phyloP scores from a whole-genome alignment of 2,329 filamentous ascomycete genomes.

The Fusarium verrucosum region DNA sequence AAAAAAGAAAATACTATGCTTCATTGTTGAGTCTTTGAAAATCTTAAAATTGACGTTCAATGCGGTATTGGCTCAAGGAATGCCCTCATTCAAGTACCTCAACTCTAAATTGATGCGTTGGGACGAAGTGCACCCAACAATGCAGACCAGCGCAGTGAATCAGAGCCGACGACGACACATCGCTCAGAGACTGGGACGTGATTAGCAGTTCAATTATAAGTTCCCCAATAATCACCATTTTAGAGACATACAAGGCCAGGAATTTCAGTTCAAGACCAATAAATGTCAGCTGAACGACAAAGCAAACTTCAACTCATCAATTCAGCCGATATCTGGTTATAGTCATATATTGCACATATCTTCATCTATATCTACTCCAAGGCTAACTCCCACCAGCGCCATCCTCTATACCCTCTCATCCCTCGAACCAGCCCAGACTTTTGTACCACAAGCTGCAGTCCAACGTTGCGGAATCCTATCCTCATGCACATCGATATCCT shows the following conservation, averaged over 20 bases:
- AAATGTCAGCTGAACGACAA: background rate
- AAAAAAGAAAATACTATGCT: background rate
- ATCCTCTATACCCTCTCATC: constrained; percentile 2
- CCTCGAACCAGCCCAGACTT: background rate
- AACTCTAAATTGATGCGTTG: no score
- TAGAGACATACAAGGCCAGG: no score
- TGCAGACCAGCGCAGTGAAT: background rate
- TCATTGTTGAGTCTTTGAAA: background rate
- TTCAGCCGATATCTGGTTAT: background rate
- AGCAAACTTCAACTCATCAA: background rate
- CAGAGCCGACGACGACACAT: background rate
- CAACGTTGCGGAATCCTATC: background rate
- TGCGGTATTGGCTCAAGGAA: no score
- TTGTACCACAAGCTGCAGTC: background rate
- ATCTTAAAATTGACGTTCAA: no score
- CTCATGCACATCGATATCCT: background rate
- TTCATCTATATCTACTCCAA: constrained; percentile 24
- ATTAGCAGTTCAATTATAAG: no score
- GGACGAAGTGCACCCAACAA: background rate
- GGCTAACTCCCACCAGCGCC: background rate
- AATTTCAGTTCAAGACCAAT: background rate
- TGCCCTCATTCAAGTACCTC: no score
- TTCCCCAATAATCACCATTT: no score
- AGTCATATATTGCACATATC: background rate
- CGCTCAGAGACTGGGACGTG: background rate